These are phyloP conservation scores for Boletus reticuloceps DNA, from an alignment of 768 basidiomycete species.

Conservation along the genomic window DNA sequence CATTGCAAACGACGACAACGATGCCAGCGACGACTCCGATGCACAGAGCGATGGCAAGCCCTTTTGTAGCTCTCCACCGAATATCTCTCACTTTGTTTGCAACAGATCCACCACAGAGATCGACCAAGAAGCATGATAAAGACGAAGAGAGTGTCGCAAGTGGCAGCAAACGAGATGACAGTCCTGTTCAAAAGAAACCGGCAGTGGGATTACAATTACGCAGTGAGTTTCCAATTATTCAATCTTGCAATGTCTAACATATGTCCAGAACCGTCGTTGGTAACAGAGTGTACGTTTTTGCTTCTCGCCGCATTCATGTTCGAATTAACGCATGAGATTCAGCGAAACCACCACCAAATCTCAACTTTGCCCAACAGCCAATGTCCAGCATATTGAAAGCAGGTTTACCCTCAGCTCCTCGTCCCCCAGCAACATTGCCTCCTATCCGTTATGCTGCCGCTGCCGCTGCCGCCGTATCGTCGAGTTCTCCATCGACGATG, in stretches of 20 bases:
- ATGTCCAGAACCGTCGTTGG: conserved; percentile 62
- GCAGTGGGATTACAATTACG: conserved; percentile 58
- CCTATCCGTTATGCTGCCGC: conserved; percentile 92
- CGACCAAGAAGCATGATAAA: conserved; percentile 65
- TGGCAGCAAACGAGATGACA: conserved; percentile 69
- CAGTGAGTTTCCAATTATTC: conserved; percentile 50
- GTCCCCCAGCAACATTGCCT: conserved; percentile 54
- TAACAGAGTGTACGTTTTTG: conserved; percentile 50
- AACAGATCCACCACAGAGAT: conserved; percentile 63
- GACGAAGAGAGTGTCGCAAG: conserved; percentile 77
- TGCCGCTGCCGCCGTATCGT: conserved; percentile 53
- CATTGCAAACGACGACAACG: conserved; percentile 66
- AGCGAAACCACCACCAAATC: conserved; percentile 71
- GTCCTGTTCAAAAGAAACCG: conserved; percentile 80
- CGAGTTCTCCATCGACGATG: conserved; percentile 19
- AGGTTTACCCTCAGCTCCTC: conserved; percentile 57
- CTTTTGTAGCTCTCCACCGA: background rate
- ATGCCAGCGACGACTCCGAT: conserved; percentile 71
- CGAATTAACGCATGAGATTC: conserved; percentile 6
- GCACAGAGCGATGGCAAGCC: conserved; percentile 65
- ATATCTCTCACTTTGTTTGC: background rate
- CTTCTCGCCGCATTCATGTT: background rate
- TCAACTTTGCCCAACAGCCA: conserved; percentile 80
- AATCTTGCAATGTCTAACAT: conserved; percentile 12
- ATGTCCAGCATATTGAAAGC: conserved; percentile 75